Evolutionary conservation across 192 early-diverging fungal species (phyloP).

Genomic region (Backusella liffmaniae): DNA sequence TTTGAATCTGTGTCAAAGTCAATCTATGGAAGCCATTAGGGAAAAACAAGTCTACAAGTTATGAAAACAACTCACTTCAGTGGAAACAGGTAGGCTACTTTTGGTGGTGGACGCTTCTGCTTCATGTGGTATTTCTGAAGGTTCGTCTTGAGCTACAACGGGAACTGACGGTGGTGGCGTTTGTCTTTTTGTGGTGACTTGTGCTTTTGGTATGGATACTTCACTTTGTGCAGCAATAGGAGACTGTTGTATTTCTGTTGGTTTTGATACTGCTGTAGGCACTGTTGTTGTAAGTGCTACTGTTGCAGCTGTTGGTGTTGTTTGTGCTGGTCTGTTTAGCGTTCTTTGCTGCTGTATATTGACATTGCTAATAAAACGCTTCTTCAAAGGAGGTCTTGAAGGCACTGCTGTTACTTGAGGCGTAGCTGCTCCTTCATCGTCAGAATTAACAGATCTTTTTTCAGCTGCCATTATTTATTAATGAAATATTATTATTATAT

Average conservation of each 20-base stretch:
- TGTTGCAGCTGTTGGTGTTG: neutral
- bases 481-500: neutral
- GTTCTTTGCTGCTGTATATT: slow-evolving; percentile 11
- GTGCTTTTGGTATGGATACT: neutral
- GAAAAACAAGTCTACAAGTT: neutral
- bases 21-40: neutral
- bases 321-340: neutral
- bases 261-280: too few species aligned
- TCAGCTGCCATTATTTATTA: neutral
- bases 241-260: neutral
- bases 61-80: neutral
- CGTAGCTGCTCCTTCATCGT: neutral
- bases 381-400: slow-evolving; percentile 20
- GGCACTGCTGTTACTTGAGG: neutral
- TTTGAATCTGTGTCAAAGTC: neutral
- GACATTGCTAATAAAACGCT: slow-evolving; percentile 12
- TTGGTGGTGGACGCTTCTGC: neutral
- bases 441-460: slow-evolving; percentile 11
- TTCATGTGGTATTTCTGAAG: neutral
- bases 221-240: neutral
- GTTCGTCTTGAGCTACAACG: too few species aligned
- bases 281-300: neutral
- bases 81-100: neutral
- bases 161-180: neutral
- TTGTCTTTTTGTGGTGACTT: neutral